These are phyloP conservation scores for Leccinum fuscescens DNA, from an alignment of 1,284 basidiomycete species.

Conservation along the genomic window DNA sequence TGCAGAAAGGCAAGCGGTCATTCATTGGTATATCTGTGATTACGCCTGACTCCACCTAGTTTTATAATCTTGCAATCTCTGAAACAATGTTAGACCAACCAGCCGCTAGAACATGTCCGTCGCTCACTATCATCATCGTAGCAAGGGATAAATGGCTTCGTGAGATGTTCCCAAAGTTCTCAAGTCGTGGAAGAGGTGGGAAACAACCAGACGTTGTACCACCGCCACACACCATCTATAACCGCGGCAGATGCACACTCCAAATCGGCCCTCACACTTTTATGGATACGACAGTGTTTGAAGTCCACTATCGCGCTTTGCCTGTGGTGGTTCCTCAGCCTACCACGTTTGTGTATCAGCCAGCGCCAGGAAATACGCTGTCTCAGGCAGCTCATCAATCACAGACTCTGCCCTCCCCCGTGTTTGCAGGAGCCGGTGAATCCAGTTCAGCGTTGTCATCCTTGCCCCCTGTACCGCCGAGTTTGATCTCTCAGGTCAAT, in stretches of 20 bases:
- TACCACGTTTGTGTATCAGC: slow-evolving; percentile 25
- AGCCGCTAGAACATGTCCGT: slow-evolving; percentile 11
- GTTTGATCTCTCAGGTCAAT: slow-evolving; percentile 62
- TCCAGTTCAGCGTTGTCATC: slow-evolving; percentile 41
- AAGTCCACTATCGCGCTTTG: slow-evolving; percentile 52
- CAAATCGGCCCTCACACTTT: slow-evolving; percentile 73
- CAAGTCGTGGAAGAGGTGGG: slow-evolving; percentile 53
- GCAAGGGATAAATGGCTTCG: slow-evolving; percentile 69
- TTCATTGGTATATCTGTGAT: background rate
- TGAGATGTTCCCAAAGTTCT: slow-evolving; percentile 70
- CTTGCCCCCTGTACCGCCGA: slow-evolving; percentile 50
- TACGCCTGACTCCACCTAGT: slow-evolving; percentile 33
- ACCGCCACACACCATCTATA: slow-evolving; percentile 62
- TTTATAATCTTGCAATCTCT: slow-evolving; percentile 60
- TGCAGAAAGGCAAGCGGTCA: slow-evolving; percentile 50
- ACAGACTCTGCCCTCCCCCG: slow-evolving; percentile 3
- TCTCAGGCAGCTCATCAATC: slow-evolving; percentile 18
- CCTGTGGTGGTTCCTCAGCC: slow-evolving; percentile 23
- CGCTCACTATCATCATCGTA: slow-evolving; percentile 36
- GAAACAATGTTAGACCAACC: slow-evolving; percentile 56
- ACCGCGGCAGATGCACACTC: slow-evolving; percentile 63
- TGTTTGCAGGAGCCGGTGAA: slow-evolving; percentile 14
- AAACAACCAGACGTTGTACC: slow-evolving; percentile 50
- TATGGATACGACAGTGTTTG: slow-evolving; percentile 60
- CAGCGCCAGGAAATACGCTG: slow-evolving; percentile 16